Evolutionary conservation across 208 protist species (phyloP), one percentile per base, ranked within the genome.

Genomic region (Leishmania aethiopica): DNA sequence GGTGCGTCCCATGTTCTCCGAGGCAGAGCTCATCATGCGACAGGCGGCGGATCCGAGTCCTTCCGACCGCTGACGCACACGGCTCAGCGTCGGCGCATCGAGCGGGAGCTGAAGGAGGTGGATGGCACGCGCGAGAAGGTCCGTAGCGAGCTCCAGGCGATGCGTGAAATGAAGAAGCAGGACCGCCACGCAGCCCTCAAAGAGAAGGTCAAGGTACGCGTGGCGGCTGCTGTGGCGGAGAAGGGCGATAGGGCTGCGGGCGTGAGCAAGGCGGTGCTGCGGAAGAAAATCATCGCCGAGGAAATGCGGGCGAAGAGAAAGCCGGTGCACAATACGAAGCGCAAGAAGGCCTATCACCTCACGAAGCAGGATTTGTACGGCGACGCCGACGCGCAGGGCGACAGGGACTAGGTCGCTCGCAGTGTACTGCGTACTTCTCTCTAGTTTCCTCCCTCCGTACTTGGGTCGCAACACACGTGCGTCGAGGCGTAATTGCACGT

Each of bases 271-370:
- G 77, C 78, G 5, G 78, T 80, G 62, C 60, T 84, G 57, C 80
- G 72, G 5, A 93, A 86, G 80, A 83, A 85, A 83, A 90, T 92
- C 81, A 72, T 77, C 22, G 75, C 80, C 7, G 86, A 82, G 57
- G 84, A 83, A 59, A 51, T 32, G 70, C 79, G 71, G 71, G 87
- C 87, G 78, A 84, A 77, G 53, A 86, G 91, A 82, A 91, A 90
- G 84, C 78, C 79, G 42, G 77, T 88, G 49, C 92, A 90, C 71
- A 87, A 94, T 77, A 94, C 91, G 53, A 97, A 95, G 84, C 90
- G 94, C 35, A 97, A 95, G 87, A 97, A 97, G 87, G 79, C 93
- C 47, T 97, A 95, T 87, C 86, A 89, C 62, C 89, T 97, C 45
- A 95, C 94, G n/a, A 91, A 85, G 82, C 75, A 95, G 70, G 94